Evolutionary conservation across 306 rosid genomes (phyloP), one percentile per base, ranked within the genome.

Genomic region (Castanospermum australe): DNA sequence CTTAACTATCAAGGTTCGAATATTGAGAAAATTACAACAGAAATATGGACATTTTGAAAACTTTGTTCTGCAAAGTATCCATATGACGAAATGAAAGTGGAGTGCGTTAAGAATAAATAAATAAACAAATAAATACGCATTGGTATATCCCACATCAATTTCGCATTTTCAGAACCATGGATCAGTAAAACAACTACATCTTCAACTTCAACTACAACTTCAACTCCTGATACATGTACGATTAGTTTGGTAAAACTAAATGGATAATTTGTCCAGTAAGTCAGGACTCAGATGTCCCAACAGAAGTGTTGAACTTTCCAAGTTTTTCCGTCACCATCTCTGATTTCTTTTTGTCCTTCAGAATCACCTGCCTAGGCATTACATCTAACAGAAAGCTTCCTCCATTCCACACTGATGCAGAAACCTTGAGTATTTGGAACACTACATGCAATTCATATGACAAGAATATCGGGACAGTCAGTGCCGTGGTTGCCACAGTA

Each of bases 351-450:
- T 90, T 89, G 90, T 93, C 97, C 86, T 91, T 91, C 48, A 86
- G 93, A 81, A 95, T 89, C 65, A 88, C 99, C 71, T 95, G 97
- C 89, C 90, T 83, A 8, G 99, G 99, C 99, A 95, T 91, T 28
- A 95, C 99, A 4, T 95, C 99, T 8, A 95, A 86, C 79, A 95
- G 82, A 79, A 93, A 95, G 85, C 96, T 90, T 44, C 97, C 99
- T 5, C 99, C 98, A 84, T 95, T 89, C 99, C 99, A 95, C 0
- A 88, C 82, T 5, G 98, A 36, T 1, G 99, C 97, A 32, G 97
- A 89, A 68, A 95, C 90, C 87, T 95, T 95, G 33, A 95, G 97
- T 59, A 93, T 4, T 81, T 93, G 98, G 87, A 95, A 95, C 83
- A 84, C 48, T 4, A 78, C 83, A 11, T 93, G 97, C 73, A 91